Conservation (phyloP, 2,329 filamentous ascomycete genomes). For the Aspergillus tamarii region DNA sequence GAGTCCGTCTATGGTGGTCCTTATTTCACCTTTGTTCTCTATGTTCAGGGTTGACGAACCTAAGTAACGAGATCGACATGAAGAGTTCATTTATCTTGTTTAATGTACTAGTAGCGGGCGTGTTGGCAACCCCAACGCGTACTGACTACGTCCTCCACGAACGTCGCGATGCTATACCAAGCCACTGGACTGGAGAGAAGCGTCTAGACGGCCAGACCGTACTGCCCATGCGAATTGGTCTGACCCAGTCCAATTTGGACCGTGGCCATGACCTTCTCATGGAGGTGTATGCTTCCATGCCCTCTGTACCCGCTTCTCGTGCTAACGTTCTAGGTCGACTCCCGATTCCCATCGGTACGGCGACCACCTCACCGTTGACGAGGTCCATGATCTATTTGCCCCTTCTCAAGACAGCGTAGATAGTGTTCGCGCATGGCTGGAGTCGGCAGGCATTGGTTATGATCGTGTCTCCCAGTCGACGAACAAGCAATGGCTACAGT, state of each 20-base stretch:
- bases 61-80: slow-evolving; percentile 17
- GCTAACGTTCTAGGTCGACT: slow-evolving; percentile 35
- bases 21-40: background rate
- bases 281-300: slow-evolving; percentile 40
- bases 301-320: background rate
- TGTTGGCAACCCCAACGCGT: slow-evolving; percentile 27
- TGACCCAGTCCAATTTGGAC: slow-evolving; percentile 50
- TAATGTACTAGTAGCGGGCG: slow-evolving; percentile 20
- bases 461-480: slow-evolving; percentile 54
- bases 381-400: slow-evolving; percentile 49
- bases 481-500: slow-evolving; percentile 57
- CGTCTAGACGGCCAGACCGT: slow-evolving; percentile 37
- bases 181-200: slow-evolving; percentile 31
- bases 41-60: background rate
- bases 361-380: slow-evolving; percentile 45
- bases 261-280: slow-evolving; percentile 48
- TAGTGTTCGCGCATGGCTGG: slow-evolving; percentile 59
- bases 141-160: slow-evolving; percentile 35
- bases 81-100: slow-evolving; percentile 28
- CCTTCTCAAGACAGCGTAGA: slow-evolving; percentile 51
- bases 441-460: slow-evolving; percentile 54
- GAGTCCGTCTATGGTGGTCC: background rate
- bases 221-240: slow-evolving; percentile 50
- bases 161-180: slow-evolving; percentile 31
- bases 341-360: slow-evolving; percentile 48